A percentile compares a stretch with the other conserved stretches of the same genome.
phyloP scores from a whole-genome alignment of 2,329 filamentous ascomycete genomes.

The Neofusicoccum ribis region DNA sequence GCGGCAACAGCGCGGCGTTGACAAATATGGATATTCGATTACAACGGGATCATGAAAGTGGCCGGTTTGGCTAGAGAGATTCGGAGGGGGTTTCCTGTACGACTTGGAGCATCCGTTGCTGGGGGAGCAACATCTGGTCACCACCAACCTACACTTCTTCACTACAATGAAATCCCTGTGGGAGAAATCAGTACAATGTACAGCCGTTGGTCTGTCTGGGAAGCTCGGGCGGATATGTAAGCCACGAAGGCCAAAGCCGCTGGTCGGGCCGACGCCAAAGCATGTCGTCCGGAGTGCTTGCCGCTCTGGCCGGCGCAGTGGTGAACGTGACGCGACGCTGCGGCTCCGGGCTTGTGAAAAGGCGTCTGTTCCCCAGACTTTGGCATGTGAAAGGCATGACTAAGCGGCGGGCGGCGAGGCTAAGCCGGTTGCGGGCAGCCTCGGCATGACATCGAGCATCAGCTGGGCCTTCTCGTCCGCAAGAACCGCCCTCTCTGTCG shows the following conservation, averaged over 20 bases:
- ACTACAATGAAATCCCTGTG: neutral
- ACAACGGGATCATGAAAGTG: neutral
- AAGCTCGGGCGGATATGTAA: no score
- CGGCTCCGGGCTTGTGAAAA: neutral
- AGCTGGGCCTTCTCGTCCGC: conserved; percentile 10
- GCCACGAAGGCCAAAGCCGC: neutral
- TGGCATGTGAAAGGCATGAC: conserved; percentile 27
- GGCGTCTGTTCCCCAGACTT: neutral
- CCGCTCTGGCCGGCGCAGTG: neutral
- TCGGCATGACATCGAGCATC: conserved; percentile 22
- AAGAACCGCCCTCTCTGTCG: neutral
- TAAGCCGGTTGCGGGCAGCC: conserved; percentile 23
- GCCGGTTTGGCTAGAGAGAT: neutral
- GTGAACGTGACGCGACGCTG: neutral
- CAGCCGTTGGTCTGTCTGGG: no score
- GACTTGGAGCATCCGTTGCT: neutral
- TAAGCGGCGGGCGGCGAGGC: conserved; percentile 2
- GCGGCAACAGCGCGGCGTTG: conserved; percentile 32
- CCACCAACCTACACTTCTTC: neutral
- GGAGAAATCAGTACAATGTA: no score
- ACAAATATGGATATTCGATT: neutral
- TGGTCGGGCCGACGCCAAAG: neutral
- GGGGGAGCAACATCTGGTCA: neutral
- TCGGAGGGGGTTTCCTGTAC: neutral
- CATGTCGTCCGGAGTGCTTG: neutral